phyloP scores from a whole-genome alignment of 2,329 filamentous ascomycete genomes.

The Westerdykella ornata region DNA sequence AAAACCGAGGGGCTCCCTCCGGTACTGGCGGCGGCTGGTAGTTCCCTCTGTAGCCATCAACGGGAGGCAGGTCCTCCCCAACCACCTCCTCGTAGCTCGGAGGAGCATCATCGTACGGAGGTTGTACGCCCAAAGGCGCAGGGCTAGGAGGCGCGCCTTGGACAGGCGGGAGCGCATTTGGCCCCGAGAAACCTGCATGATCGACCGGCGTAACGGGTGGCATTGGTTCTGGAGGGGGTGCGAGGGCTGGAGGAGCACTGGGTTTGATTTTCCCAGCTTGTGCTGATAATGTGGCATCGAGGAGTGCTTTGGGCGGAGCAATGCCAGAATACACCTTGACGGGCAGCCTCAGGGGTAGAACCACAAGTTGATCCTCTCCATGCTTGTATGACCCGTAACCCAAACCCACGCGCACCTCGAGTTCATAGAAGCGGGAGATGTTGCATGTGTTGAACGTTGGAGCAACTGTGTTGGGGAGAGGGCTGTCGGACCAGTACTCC shows the following conservation, averaged over 20 bases:
- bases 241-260: constrained; percentile 15
- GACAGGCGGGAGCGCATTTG: constrained; percentile 15
- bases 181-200: constrained; percentile 13
- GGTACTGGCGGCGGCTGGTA: constrained; percentile 47
- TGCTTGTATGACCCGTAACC: constrained; percentile 59
- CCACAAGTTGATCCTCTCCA: constrained; percentile 62
- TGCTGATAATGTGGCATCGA: constrained; percentile 54
- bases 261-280: constrained; percentile 12
- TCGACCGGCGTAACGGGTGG: constrained; percentile 15
- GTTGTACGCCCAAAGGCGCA: constrained; percentile 30
- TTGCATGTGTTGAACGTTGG: constrained; percentile 89
- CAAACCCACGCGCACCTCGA: constrained; percentile 75
- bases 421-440: constrained; percentile 69
- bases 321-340: constrained; percentile 85
- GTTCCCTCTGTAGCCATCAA: constrained; percentile 63
- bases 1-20: constrained; percentile 33
- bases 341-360: constrained; percentile 71
- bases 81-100: constrained; percentile 93
- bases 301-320: constrained; percentile 66
- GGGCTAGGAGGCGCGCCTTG: constrained; percentile 14
- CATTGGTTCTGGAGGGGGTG: constrained; percentile 7
- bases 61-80: constrained; percentile 67
- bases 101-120: constrained; percentile 66
- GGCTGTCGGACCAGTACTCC: constrained; percentile 62
- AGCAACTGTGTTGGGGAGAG: constrained; percentile 77